A percentile compares a stretch with the other conserved stretches of the same genome.
phyloP scores from a whole-genome alignment of 805 yeast genomes.

The Sugiyamaella chiloensis region DNA sequence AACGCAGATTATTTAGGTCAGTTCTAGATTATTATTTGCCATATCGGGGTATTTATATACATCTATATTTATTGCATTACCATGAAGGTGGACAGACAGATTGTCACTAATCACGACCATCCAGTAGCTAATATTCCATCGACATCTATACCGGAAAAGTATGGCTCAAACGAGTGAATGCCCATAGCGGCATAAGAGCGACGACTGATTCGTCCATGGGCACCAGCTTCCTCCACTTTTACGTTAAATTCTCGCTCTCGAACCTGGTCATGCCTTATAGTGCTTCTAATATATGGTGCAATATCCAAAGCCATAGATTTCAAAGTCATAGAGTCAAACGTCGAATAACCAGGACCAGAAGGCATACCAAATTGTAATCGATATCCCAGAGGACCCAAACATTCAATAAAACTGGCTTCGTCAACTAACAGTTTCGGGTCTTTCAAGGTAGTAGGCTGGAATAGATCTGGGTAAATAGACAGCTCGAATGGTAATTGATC shows the following conservation, averaged over 20 bases:
- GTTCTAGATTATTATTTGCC: not conserved
- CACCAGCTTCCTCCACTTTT: not conserved
- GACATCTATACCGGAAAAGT: slow-evolving; percentile 20
- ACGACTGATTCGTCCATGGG: slow-evolving; percentile 17
- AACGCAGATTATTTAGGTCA: slow-evolving; percentile 45
- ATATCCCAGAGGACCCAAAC: slow-evolving; percentile 14
- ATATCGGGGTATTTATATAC: not conserved
- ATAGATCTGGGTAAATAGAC: not conserved
- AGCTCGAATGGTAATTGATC: slow-evolving; percentile 16
- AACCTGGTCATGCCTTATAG: slow-evolving; percentile 29
- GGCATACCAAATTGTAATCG: not conserved
- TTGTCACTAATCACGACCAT: too few species aligned
- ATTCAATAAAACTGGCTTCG: slow-evolving; percentile 10
- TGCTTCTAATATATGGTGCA: slow-evolving; percentile 29
- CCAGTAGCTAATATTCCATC: slow-evolving; percentile 18
- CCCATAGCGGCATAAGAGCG: slow-evolving; percentile 27
- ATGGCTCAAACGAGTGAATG: slow-evolving; percentile 15
- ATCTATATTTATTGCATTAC: slow-evolving; percentile 1
- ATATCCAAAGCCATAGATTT: slow-evolving; percentile 22
- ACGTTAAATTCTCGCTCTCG: slow-evolving; percentile 3
- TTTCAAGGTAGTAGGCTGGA: not conserved
- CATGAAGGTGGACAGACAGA: not conserved
- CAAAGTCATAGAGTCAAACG: slow-evolving; percentile 17
- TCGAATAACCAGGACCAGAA: not conserved
- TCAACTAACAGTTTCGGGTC: slow-evolving; percentile 1